Base-by-base conservation (phyloP, 805 yeast species). In the Saccharomycopsis amapae region DNA sequence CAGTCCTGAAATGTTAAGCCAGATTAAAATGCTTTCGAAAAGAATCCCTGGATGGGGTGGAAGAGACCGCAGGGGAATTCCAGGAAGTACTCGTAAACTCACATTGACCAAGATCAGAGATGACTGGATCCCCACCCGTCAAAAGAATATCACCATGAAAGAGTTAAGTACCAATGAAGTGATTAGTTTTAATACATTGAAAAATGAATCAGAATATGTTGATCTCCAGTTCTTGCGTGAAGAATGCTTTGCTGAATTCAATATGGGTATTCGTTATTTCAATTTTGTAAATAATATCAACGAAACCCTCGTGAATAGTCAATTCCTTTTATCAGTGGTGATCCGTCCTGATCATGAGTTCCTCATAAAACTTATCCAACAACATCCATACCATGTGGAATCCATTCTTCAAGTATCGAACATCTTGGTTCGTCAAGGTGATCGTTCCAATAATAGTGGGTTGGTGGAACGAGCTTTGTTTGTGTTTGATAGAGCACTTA, bases 21-120 rank as follows among this genome's bases (percentile, higher is more conserved):
- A 80, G 56, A 75, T 81, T 53, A 81, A 77, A 55, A 71, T 61
- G 35, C 44, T 68, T 42, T 64, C 66, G 25, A 71, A 62, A 51
- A 72, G 63, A n/a, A 77, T 85, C 1, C 71, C 85, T 55, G 88
- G 87, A 20, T 86, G 95, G 95, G 83, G 87, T 38, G 95, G 95
- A 0, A 74, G 76, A 51, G 94, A 85, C 56, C 76, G 80, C 51
- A 63, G 82, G 40, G 65, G 77, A 4, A 75, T 85, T 2, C 96
- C 96, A 0, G 90, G 90, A 23, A 76, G 85, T 1, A 62, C 77
- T 0, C 71, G 87, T 51, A 82, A 83, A 54, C 63, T 86, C 40
- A 66, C 74, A 10, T 65, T 87, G 50, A 79, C 94, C 0, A 79
- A 80, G 55, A 77, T 86, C 38, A 74, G 83, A 58, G 88, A 83